Conservation (phyloP, 345 rosid species). For the Viola odorata region DNA sequence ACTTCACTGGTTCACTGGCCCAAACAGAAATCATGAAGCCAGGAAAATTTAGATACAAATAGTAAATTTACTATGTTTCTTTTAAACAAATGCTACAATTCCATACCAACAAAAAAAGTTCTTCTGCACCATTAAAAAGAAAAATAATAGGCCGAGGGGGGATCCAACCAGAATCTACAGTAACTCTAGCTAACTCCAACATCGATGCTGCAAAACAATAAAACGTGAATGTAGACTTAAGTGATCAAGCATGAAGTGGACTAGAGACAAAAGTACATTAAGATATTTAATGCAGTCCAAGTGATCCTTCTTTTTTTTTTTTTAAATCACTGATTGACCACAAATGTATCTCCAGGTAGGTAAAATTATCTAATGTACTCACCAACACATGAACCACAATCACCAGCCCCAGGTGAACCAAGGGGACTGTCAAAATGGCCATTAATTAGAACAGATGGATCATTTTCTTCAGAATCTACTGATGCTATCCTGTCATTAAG, state of each 20-base stretch:
- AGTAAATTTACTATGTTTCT: neutral
- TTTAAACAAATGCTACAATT: neutral
- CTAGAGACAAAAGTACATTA: neutral
- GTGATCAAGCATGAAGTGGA: constrained; percentile 6
- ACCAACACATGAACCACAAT: constrained; percentile 98
- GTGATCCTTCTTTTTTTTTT: neutral
- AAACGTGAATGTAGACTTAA: constrained; percentile 7
- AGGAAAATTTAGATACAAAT: neutral
- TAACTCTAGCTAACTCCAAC: constrained; percentile 83
- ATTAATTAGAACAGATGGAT: constrained; percentile 79
- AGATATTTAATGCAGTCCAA: constrained; percentile 4
- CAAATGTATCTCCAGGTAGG: neutral
- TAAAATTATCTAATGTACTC: constrained; percentile 16
- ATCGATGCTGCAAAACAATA: constrained; percentile 61
- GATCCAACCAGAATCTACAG: constrained; percentile 73
- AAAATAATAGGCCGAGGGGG: constrained; percentile 84
- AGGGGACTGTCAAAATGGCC: constrained; percentile 93
- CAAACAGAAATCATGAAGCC: neutral
- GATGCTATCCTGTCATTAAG: constrained; percentile 68
- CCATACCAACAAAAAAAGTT: constrained; percentile 81
- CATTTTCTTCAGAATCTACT: constrained; percentile 48
- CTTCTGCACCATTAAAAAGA: constrained; percentile 94
- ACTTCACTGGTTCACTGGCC: neutral
- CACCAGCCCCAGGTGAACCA: constrained; percentile 96
- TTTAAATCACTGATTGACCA: neutral